A percentile compares a stretch with the other conserved stretches of the same genome.
phyloP scores from a whole-genome alignment of 208 protist genomes.

The Leishmania turanica region DNA sequence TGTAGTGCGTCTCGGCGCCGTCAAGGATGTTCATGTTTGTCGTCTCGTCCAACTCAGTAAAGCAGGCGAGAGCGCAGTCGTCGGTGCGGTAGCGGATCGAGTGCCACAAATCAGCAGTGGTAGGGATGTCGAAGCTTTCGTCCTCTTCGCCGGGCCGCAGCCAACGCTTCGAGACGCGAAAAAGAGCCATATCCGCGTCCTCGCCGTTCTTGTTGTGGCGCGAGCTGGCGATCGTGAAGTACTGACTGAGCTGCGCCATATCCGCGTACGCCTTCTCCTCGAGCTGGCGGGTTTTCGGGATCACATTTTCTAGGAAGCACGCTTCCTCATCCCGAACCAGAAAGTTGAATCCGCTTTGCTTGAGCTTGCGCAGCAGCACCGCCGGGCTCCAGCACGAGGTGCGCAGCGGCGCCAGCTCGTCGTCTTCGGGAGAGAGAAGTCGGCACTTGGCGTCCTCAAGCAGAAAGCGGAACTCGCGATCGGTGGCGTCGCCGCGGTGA shows the following conservation, averaged over 20 bases:
- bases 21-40: slow-evolving; percentile 61
- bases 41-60: slow-evolving; percentile 55
- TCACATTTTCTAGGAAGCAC: slow-evolving; percentile 58
- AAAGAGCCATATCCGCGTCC: slow-evolving; percentile 87
- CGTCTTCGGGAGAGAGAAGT: slow-evolving; percentile 79
- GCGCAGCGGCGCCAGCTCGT: slow-evolving; percentile 69
- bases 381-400: slow-evolving; percentile 69
- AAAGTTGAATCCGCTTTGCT: slow-evolving; percentile 90
- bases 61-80: slow-evolving; percentile 62
- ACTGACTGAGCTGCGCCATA: slow-evolving; percentile 87
- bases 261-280: slow-evolving; percentile 89
- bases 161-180: slow-evolving; percentile 73
- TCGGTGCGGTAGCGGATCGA: slow-evolving; percentile 81
- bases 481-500: slow-evolving; percentile 76
- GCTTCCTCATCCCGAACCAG: slow-evolving; percentile 78
- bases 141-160: slow-evolving; percentile 48
- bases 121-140: slow-evolving; percentile 39
- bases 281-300: slow-evolving; percentile 70
- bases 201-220: slow-evolving; percentile 88
- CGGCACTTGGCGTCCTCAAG: slow-evolving; percentile 81
- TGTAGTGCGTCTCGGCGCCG: slow-evolving; percentile 77
- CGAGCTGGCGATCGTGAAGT: slow-evolving; percentile 73
- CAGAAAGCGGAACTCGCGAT: slow-evolving; percentile 88
- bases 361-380: slow-evolving; percentile 80
- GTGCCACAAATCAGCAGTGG: slow-evolving; percentile 47